Conservation (phyloP, 306 rosid genomes). For the Echinosophora koreensis region DNA sequence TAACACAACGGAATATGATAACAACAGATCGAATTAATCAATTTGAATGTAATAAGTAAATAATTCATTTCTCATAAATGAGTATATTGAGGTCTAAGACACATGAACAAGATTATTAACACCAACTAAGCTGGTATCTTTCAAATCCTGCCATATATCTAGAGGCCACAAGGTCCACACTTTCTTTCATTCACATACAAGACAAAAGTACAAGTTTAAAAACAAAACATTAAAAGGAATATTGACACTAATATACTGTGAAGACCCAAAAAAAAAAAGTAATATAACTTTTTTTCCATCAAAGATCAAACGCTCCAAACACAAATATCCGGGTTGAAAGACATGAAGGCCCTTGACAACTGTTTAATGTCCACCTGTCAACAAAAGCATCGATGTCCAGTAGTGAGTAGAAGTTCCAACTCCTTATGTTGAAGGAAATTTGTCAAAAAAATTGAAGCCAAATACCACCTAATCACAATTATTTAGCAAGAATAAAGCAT, state of each 20-base stretch:
- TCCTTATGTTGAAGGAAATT: background rate
- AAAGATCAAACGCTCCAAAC: constrained; percentile 37
- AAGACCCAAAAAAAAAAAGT: background rate
- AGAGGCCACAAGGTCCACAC: background rate
- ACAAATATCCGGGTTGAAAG: background rate
- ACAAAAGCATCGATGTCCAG: constrained; percentile 1
- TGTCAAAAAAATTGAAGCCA: background rate
- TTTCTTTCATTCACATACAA: constrained; percentile 28
- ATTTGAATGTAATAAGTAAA: too few relatives aligned
- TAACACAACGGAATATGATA: too few relatives aligned
- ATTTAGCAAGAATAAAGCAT: background rate
- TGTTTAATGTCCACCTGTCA: constrained; percentile 46
- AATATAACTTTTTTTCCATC: background rate
- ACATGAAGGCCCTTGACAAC: constrained; percentile 34
- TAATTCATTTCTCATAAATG: background rate
- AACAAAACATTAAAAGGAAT: background rate
- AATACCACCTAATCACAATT: constrained; percentile 15
- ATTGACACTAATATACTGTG: constrained; percentile 4
- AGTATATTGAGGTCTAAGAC: background rate
- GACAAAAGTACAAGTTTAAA: background rate
- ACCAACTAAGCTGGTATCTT: background rate
- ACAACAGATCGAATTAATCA: too few relatives aligned
- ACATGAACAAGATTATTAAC: background rate
- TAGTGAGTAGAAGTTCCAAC: background rate
- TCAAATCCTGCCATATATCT: constrained; percentile 6